These are phyloP conservation scores for Dillenia suffruticosa DNA, from an alignment of 164 flowering plant genomes.

Conservation along the genomic window DNA sequence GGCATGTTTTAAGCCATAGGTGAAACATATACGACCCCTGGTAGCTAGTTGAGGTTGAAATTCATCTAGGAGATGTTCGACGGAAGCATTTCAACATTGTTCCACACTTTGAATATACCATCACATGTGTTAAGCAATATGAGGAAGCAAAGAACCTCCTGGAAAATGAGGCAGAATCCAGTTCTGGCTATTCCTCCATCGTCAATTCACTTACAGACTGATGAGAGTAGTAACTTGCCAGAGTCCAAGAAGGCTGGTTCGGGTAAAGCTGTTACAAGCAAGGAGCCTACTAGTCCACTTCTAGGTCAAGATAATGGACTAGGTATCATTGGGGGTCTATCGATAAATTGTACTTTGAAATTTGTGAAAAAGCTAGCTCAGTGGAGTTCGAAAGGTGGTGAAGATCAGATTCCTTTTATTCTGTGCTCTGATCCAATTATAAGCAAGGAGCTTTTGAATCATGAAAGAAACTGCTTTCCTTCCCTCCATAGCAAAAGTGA, in stretches of 20 bases:
- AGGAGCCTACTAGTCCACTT: constrained; percentile 10
- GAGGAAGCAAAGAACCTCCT: constrained; percentile 16
- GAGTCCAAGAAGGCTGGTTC: constrained; percentile 5
- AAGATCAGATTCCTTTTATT: constrained; percentile 48
- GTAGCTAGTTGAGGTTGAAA: background rate
- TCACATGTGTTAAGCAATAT: constrained; percentile 17
- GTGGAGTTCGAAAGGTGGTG: constrained; percentile 45
- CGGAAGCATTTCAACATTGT: constrained; percentile 25
- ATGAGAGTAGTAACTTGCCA: constrained; percentile 7
- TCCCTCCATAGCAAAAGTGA: constrained; percentile 9
- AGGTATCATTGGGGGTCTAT: constrained; percentile 75
- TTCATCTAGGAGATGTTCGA: constrained; percentile 16
- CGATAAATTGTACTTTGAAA: constrained; percentile 47
- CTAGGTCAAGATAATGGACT: constrained; percentile 41
- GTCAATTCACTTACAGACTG: constrained; percentile 25
- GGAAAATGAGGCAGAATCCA: constrained; percentile 20
- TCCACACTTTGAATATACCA: constrained; percentile 20
- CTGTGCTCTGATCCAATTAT: constrained; percentile 62
- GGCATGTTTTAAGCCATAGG: too few species aligned
- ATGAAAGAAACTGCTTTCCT: constrained; percentile 13
- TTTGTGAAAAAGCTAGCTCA: constrained; percentile 52
- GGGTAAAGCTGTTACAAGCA: constrained; percentile 1
- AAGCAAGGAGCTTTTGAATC: constrained; percentile 32
- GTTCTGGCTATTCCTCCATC: constrained; percentile 12
- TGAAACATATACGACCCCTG: too few species aligned